Base-by-base conservation (phyloP, 768 basidiomycete genomes). In the Amanita inopinata region DNA sequence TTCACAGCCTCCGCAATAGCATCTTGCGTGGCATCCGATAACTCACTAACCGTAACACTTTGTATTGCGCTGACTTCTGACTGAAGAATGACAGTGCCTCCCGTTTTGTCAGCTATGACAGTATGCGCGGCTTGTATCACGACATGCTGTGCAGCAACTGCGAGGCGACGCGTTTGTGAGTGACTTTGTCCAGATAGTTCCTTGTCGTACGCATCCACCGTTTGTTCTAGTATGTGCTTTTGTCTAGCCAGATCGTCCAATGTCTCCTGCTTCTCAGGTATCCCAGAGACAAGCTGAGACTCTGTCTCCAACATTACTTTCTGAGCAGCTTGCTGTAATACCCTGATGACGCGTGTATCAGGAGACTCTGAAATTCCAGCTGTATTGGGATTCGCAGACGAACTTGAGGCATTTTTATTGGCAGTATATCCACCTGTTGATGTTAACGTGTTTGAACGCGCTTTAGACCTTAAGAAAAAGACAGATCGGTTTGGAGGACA, bases 1-100 rank as follows among this genome's bases (percentile, higher is more conserved):
- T 81, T 82, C 28, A 90, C 85, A 28, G 87, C 87, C 55, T 80
- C 76, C 24, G 85, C 88, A 46, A 90, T 85, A 14, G 85, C 87
- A 45, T 66, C 69, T 46, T 74, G 70, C 30, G 73, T 73, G 40
- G 69, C 70, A 47, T 72, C 67, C 15, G 71, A 69, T 49, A 76
- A 57, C 47, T 74, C 71, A 45, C 62, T 64, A 27, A 74, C 67
- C 30, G 70, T 70, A 38, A 74, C 71, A 37, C 65, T 67, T 52
- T 70, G 71, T 25, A 70, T 67, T 12, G 69, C 67, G 12, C 64
- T 60, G 8, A 59, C 59, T 51, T 67, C 64, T 17, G 61, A 57
- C 33, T 61, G 67, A 38, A 60, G 60, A 11, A 60, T 51, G 9
- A 63, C 63, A 14, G 65, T 51, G 11, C 61, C 61, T 38, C 65